A percentile compares a stretch with the other conserved stretches of the same genome.
Evolutionary conservation across 2,329 filamentous ascomycete species (phyloP).

Genomic region (Talaromyces pinophilus): DNA sequence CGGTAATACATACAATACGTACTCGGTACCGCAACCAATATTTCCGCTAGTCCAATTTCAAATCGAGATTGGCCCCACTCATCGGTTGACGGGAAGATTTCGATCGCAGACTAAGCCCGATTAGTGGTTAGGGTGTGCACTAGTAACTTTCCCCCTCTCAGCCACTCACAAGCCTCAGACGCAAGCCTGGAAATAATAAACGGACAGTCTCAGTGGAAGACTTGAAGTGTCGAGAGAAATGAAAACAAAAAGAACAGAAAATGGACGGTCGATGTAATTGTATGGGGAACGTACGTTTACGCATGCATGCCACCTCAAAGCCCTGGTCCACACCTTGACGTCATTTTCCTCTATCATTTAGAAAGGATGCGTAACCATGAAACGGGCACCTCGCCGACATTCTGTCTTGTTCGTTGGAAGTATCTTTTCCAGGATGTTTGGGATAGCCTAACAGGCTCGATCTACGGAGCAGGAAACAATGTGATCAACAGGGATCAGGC

Average conservation of each 20-base stretch:
- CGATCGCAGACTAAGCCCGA: not conserved
- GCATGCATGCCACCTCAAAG: not conserved
- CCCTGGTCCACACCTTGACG: not conserved
- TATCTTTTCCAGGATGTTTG: not conserved
- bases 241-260: not conserved
- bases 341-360: not conserved
- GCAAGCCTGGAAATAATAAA: not conserved
- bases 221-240: not conserved
- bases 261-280: not conserved
- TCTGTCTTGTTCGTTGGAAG: not conserved
- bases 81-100: not conserved
- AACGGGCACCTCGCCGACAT: not conserved
- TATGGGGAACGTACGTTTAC: not conserved
- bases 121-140: not conserved
- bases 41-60: not conserved
- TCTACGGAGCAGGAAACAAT: not conserved
- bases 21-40: not conserved
- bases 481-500: constrained; percentile 2
- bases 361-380: not conserved
- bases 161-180: constrained; percentile 1
- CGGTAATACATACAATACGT: not conserved
- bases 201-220: not conserved
- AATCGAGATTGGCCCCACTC: not conserved
- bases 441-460: not conserved
- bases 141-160: not conserved